phyloP scores from a whole-genome alignment of 148 eudicot species.

The Rheum nobile region DNA sequence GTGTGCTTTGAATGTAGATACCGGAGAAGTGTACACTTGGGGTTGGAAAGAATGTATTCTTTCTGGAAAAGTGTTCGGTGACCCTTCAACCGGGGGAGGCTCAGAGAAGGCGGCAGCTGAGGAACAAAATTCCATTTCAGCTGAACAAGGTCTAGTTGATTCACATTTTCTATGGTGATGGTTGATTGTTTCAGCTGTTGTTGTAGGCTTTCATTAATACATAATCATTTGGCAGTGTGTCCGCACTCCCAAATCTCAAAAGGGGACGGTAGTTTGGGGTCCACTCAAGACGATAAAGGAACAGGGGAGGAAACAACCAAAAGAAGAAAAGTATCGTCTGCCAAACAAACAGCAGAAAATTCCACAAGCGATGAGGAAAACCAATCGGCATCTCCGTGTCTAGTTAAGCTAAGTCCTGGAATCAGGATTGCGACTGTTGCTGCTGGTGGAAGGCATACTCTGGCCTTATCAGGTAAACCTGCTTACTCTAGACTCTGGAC shows the following conservation, averaged over 20 bases:
- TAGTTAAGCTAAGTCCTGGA: constrained; percentile 69
- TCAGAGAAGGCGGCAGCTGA: constrained; percentile 46
- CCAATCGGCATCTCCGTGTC: constrained; percentile 70
- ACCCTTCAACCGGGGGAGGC: constrained; percentile 33
- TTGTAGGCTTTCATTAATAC: constrained; percentile 6
- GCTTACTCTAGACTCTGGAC: not conserved
- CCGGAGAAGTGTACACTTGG: constrained; percentile 84
- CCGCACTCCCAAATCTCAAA: constrained; percentile 53
- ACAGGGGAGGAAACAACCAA: constrained; percentile 63
- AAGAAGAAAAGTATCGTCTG: constrained; percentile 58
- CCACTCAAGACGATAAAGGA: constrained; percentile 36
- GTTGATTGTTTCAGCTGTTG: not conserved
- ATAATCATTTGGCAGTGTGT: constrained; percentile 44
- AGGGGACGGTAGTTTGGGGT: constrained; percentile 36
- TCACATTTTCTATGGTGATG: not conserved
- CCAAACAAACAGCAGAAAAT: constrained; percentile 59
- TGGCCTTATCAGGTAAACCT: constrained; percentile 74
- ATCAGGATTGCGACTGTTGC: constrained; percentile 69
- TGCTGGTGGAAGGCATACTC: constrained; percentile 93
- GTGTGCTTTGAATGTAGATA: constrained; percentile 21
- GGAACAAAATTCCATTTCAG: constrained; percentile 21
- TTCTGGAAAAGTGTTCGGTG: constrained; percentile 68
- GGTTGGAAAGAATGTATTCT: constrained; percentile 99
- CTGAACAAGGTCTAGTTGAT: constrained; percentile 51
- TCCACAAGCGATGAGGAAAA: constrained; percentile 52